phyloP scores from a whole-genome alignment of 495 filamentous ascomycete species.

The Lasiosphaeriaceae sp. region DNA sequence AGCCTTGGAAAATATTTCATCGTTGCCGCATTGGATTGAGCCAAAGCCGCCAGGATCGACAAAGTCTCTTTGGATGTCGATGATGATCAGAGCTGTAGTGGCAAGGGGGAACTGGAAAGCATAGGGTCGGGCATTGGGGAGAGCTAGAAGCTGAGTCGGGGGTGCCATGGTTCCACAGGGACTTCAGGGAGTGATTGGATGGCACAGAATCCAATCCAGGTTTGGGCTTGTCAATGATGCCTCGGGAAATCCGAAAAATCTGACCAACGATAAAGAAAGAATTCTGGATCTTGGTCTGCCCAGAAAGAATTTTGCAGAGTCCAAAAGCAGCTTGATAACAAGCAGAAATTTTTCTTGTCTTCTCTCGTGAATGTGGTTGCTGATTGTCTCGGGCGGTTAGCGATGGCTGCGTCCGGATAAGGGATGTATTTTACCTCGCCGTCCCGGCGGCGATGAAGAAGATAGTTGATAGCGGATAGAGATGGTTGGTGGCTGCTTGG shows the following conservation, averaged over 20 bases:
- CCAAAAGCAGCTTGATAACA: too few species aligned
- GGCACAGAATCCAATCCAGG: neutral
- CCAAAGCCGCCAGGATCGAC: constrained; percentile 43
- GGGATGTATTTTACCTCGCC: too few species aligned
- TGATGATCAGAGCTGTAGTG: constrained; percentile 54
- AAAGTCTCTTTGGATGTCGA: constrained; percentile 56
- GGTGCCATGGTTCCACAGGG: constrained; percentile 19
- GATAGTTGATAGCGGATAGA: neutral
- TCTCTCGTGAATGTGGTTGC: too few species aligned
- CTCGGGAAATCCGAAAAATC: too few species aligned
- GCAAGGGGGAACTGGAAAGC: constrained; percentile 31
- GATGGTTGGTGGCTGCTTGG: neutral
- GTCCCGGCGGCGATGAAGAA: neutral
- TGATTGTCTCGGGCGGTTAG: too few species aligned
- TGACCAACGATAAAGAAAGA: too few species aligned
- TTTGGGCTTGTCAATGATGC: too few species aligned
- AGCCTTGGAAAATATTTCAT: constrained; percentile 32
- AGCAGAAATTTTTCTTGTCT: too few species aligned
- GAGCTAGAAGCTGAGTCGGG: constrained; percentile 18
- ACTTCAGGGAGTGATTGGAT: constrained; percentile 1
- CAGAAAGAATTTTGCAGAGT: too few species aligned
- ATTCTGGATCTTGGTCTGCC: too few species aligned
- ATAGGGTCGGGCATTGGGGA: constrained; percentile 37
- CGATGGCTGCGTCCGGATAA: too few species aligned
- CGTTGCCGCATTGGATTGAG: constrained; percentile 33